Evolutionary conservation across 495 filamentous ascomycete genomes (phyloP).

Genomic region (Xylaria longipes): DNA sequence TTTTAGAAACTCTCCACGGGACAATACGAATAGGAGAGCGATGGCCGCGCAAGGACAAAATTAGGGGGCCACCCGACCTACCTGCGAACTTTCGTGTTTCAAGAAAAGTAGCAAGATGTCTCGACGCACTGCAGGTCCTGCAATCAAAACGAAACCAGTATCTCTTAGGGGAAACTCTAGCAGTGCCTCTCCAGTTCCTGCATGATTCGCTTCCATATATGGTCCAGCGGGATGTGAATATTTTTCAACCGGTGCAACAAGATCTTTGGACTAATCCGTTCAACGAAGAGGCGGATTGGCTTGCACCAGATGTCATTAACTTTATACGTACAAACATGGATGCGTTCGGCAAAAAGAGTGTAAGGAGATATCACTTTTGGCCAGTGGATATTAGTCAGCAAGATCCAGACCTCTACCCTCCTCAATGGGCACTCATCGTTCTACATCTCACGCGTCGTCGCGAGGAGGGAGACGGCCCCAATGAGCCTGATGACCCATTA

Average conservation of each 20-base stretch:
- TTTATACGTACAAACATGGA: neutral
- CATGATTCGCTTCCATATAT: slow-evolving; percentile 17
- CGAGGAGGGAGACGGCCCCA: neutral
- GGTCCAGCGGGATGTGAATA: slow-evolving; percentile 16
- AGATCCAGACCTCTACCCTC: neutral
- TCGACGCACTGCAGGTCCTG: neutral
- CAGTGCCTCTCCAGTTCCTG: slow-evolving; percentile 19
- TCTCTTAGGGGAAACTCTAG: neutral
- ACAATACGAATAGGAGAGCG: neutral
- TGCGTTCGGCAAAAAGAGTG: no score
- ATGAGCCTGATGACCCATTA: neutral
- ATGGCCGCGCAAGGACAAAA: slow-evolving; percentile 10
- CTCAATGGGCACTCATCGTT: slow-evolving; percentile 20
- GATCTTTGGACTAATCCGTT: neutral
- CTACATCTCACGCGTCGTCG: neutral
- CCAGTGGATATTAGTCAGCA: neutral
- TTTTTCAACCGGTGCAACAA: neutral
- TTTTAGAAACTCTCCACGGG: neutral
- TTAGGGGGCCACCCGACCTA: slow-evolving; percentile 7
- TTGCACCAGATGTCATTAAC: neutral
- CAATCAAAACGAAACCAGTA: neutral
- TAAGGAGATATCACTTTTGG: slow-evolving; percentile 20
- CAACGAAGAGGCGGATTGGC: neutral
- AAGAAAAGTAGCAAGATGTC: neutral
- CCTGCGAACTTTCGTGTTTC: slow-evolving; percentile 2